Percentiles rank a stretch among this genome's conserved stretches.
These are phyloP conservation scores for Paramecium sexaurelia DNA, from an alignment of 73 alveolate genomes.

Conservation along the genomic window DNA sequence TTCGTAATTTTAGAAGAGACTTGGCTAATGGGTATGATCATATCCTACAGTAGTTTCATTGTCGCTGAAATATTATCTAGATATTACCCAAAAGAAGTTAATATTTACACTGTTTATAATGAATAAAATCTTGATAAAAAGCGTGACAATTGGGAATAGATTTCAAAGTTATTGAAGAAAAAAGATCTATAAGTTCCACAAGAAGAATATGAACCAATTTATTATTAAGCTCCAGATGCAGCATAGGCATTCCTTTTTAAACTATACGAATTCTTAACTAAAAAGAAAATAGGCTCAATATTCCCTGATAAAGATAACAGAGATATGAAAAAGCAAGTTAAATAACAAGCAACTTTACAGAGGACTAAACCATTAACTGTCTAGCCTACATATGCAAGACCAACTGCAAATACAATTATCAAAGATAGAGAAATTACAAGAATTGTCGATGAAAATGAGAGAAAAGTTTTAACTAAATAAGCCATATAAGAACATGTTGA, in stretches of 20 bases:
- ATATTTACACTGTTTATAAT: slow-evolving; percentile 60
- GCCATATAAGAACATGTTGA: slow-evolving; percentile 55
- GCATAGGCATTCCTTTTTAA: slow-evolving; percentile 52
- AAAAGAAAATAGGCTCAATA: slow-evolving; percentile 32
- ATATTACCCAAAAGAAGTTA: slow-evolving; percentile 62
- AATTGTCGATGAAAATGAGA: slow-evolving; percentile 56
- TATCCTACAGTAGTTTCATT: slow-evolving; percentile 18
- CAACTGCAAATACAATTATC: slow-evolving; percentile 60
- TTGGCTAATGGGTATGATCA: slow-evolving; percentile 63
- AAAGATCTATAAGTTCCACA: slow-evolving; percentile 37
- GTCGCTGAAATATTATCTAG: slow-evolving; percentile 66
- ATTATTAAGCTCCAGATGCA: slow-evolving; percentile 67
- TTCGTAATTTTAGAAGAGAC: slow-evolving; percentile 67
- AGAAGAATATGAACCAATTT: slow-evolving; percentile 71
- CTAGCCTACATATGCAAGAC: slow-evolving; percentile 62
- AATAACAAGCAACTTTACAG: slow-evolving; percentile 5
- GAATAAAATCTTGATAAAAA: slow-evolving; percentile 54
- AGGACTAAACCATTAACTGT: background rate
- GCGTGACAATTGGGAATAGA: slow-evolving; percentile 68
- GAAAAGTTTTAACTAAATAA: slow-evolving; percentile 36
- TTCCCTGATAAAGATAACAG: slow-evolving; percentile 49
- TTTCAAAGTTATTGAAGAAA: slow-evolving; percentile 52
- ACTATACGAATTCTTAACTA: slow-evolving; percentile 56
- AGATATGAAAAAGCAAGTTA: slow-evolving; percentile 36
- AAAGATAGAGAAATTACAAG: slow-evolving; percentile 66